phyloP scores from a whole-genome alignment of 805 yeast species.

The Ogataea ganodermae region DNA sequence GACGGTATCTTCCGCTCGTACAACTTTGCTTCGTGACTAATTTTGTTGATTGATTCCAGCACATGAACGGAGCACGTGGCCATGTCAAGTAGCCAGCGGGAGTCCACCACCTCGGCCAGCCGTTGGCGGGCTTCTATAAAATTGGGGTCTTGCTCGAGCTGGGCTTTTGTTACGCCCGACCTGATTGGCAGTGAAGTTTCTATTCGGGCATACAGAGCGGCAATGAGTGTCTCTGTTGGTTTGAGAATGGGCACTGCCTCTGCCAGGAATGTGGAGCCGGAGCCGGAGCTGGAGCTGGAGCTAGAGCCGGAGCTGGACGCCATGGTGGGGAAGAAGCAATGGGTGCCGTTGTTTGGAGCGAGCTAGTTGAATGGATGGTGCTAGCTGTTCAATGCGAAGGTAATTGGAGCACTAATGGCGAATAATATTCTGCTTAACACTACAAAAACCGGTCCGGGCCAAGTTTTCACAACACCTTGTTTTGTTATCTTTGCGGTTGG shows the following conservation, averaged over 20 bases:
- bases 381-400: no score
- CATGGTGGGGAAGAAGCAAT: not conserved
- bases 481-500: not conserved
- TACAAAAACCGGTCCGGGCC: not conserved
- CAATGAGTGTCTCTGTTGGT: constrained; percentile 33
- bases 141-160: constrained; percentile 39
- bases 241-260: constrained; percentile 1
- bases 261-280: not conserved
- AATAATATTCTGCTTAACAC: not conserved
- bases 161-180: constrained; percentile 37
- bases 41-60: constrained; percentile 32
- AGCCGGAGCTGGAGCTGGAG: not conserved
- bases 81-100: constrained; percentile 34
- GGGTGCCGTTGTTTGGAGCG: not conserved
- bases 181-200: constrained; percentile 39
- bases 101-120: constrained; percentile 34
- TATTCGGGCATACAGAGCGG: constrained; percentile 38
- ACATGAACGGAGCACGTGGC: constrained; percentile 28
- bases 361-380: not conserved
- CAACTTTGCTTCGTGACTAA: constrained; percentile 22
- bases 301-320: constrained; percentile 3
- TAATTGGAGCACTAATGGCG: no score
- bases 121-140: constrained; percentile 38
- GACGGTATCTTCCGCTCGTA: constrained; percentile 31
- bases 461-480: constrained; percentile 1